Conservation (phyloP, 495 filamentous ascomycete species). For the Neurospora tetraspora region DNA sequence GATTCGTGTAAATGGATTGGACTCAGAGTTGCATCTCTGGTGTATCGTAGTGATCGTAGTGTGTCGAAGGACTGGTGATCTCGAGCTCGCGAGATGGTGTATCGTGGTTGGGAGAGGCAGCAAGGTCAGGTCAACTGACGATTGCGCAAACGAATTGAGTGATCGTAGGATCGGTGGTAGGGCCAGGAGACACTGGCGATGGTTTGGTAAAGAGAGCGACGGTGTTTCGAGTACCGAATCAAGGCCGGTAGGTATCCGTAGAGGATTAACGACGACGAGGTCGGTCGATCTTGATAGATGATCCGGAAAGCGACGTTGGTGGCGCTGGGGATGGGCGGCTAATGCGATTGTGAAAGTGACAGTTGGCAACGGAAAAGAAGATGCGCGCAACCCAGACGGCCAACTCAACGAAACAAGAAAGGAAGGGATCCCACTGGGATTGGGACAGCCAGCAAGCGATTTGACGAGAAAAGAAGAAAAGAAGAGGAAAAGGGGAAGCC, state of each 20-base stretch:
- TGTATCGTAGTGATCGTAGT: neutral
- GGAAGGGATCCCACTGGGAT: neutral
- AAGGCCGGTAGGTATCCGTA: neutral
- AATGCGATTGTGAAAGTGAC: neutral
- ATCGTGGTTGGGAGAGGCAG: neutral
- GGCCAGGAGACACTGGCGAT: neutral
- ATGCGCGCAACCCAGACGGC: neutral
- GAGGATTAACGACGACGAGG: neutral
- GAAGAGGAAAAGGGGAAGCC: neutral
- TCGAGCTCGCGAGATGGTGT: neutral
- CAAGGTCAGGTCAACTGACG: neutral
- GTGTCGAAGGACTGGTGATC: neutral
- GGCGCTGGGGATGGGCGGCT: neutral
- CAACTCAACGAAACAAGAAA: neutral
- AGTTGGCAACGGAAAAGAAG: neutral
- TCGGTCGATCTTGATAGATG: neutral
- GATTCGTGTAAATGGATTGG: neutral
- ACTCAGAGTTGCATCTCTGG: neutral
- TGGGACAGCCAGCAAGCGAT: neutral
- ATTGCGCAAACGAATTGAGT: neutral
- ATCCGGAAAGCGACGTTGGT: neutral
- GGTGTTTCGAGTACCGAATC: neutral
- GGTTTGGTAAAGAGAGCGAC: neutral
- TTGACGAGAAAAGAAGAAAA: neutral
- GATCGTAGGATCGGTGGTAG: neutral